Percentiles rank a stretch among this genome's conserved stretches.
These are phyloP conservation scores for Sodiomyces alkalinus DNA, from an alignment of 2,329 filamentous ascomycete species.

Conservation along the genomic window DNA sequence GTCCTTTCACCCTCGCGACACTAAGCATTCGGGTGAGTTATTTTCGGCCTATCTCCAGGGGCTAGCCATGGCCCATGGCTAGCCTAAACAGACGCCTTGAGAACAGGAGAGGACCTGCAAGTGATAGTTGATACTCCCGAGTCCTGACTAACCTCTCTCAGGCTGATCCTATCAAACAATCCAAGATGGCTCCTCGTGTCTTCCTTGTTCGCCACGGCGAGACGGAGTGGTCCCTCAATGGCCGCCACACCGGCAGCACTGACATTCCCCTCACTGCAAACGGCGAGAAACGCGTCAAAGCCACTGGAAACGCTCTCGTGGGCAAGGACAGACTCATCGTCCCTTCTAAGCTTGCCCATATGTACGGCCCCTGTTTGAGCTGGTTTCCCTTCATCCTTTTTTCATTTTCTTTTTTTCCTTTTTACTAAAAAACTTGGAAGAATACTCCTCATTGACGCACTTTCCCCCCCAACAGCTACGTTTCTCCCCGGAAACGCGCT, in stretches of 20 bases:
- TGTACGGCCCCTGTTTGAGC: slow-evolving; percentile 46
- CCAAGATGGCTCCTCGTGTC: slow-evolving; percentile 44
- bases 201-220: slow-evolving; percentile 84
- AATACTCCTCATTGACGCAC: neutral
- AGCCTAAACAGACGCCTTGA: too few relatives aligned
- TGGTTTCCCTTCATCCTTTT: neutral
- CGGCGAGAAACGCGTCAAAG: slow-evolving; percentile 60
- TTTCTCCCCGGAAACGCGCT: slow-evolving; percentile 72
- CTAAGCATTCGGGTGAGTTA: too few relatives aligned
- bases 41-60: too few relatives aligned
- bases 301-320: slow-evolving; percentile 71
- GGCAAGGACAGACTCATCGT: slow-evolving; percentile 76
- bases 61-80: too few relatives aligned
- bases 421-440: too few relatives aligned
- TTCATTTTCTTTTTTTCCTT: neutral
- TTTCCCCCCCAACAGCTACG: slow-evolving; percentile 43
- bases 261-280: slow-evolving; percentile 74
- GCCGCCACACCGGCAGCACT: slow-evolving; percentile 69
- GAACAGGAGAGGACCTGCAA: too few relatives aligned
- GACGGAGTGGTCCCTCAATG: slow-evolving; percentile 87
- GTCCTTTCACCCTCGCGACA: too few relatives aligned
- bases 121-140: too few relatives aligned
- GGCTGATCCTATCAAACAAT: neutral
- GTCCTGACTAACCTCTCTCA: too few relatives aligned
- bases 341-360: slow-evolving; percentile 64